Evolutionary conservation across 2,329 filamentous ascomycete species (phyloP), one percentile per base, ranked within the genome.

Genomic region (Aureobasidium zeae): DNA sequence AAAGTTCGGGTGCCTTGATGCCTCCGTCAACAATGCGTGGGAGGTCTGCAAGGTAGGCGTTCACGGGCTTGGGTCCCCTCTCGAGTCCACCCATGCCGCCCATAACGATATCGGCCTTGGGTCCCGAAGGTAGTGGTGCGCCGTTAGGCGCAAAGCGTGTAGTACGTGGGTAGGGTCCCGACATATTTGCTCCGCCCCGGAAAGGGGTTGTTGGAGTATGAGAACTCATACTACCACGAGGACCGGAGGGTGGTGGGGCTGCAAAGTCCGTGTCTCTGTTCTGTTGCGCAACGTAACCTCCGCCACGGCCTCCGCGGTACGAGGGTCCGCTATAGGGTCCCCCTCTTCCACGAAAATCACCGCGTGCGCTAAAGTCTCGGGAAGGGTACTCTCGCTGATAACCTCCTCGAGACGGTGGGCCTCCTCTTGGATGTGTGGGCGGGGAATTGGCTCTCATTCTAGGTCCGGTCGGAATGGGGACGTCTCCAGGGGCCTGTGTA

Each of bases 1-100:
- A 58, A 5, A 66, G 37, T 15, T 68, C 63, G 12, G 64, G 64
- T 17, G 61, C 59, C 47, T 62, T 65, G 41, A 56, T 50, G 2
- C 69, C 69, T 13, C 68, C 68, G 2, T 65, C 63, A 12, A 69
- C 54, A 20, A 67, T 57, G 44, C 62, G 62, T 2, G 69, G 65
- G 2, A 72, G 45, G 33, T 67, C 65, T 6, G 63, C 53, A 13
- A 72, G 59, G 19, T 60, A 55, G 17, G 59, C 56, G 37, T 63
- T 46, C 6, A 32, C 21, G 5, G 37, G 39, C 34, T 46, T 44
- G 19, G 12, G 9, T 25, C 37, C 37, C 17, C 37, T 22, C 13
- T 41, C 37, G 5, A 31, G 24, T 2, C 36, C 35, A 9, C 24
- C 37, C 9, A n/a, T 34, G 4, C 21, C 22, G 6, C 29, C 43